These are phyloP conservation scores for Podospora appendiculata DNA, from an alignment of 495 filamentous ascomycete species.

Conservation along the genomic window DNA sequence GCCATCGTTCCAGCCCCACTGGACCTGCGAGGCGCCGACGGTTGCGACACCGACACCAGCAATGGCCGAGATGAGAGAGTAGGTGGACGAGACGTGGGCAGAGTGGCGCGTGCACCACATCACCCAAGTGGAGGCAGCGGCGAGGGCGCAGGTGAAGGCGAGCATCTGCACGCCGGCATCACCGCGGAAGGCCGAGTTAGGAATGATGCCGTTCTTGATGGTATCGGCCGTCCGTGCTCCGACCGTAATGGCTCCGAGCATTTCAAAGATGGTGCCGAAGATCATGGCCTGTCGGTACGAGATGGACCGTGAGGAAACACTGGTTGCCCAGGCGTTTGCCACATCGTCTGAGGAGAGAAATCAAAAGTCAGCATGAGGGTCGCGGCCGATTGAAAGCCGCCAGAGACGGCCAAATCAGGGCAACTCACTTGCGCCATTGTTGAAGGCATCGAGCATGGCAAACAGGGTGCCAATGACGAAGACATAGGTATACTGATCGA, in stretches of 20 bases:
- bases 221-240: constrained; percentile 59
- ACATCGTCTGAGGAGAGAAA: constrained; percentile 50
- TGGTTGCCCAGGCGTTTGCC: constrained; percentile 68
- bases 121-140: constrained; percentile 52
- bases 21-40: constrained; percentile 41
- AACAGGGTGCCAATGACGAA: constrained; percentile 71
- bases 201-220: constrained; percentile 61
- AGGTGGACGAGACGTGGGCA: constrained; percentile 59
- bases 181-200: constrained; percentile 39
- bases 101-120: constrained; percentile 48
- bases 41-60: constrained; percentile 58
- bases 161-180: constrained; percentile 53
- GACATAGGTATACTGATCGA: constrained; percentile 56
- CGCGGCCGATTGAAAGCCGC: background rate
- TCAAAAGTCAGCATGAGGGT: background rate
- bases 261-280: constrained; percentile 57
- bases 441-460: constrained; percentile 65
- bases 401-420: background rate
- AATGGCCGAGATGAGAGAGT: constrained; percentile 56
- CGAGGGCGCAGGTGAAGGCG: constrained; percentile 52
- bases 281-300: constrained; percentile 60
- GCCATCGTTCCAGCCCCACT: constrained; percentile 46
- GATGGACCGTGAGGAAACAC: constrained; percentile 60
- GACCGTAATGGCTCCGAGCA: constrained; percentile 55
- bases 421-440: constrained; percentile 41